Evolutionary conservation across 352 stramenopile species (phyloP).

Genomic region (Globisporangium camurandrum): DNA sequence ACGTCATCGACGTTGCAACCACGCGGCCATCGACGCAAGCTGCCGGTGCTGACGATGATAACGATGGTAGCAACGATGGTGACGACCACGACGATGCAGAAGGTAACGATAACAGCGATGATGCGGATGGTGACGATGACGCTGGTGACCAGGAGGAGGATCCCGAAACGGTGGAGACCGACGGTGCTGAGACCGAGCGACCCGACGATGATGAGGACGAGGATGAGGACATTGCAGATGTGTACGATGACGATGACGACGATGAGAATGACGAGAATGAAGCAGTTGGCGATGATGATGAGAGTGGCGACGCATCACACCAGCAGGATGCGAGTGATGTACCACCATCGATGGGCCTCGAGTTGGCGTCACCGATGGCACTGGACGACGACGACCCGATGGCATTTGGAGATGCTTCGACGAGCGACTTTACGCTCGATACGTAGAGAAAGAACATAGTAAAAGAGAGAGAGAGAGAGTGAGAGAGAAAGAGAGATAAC

Average conservation of each 20-base stretch:
- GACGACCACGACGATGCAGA: conserved; percentile 5
- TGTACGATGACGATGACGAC: too few species aligned
- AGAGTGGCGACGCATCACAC: conserved; percentile 1
- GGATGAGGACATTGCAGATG: conserved; percentile 44
- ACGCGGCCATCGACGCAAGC: conserved; percentile 5
- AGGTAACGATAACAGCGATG: not conserved
- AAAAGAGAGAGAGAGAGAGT: not conserved
- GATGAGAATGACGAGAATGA: conserved; percentile 37
- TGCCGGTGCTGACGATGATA: conserved; percentile 14
- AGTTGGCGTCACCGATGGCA: not conserved
- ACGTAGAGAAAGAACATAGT: conserved; percentile 3
- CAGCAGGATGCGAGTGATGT: too few species aligned
- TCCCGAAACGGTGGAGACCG: conserved; percentile 1
- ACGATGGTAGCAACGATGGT: conserved; percentile 17
- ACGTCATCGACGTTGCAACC: conserved; percentile 71
- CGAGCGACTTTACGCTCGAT: conserved; percentile 16
- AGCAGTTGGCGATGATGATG: conserved; percentile 2
- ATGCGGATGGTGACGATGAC: conserved; percentile 13
- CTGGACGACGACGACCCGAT: not conserved
- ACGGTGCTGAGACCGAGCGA: conserved; percentile 27
- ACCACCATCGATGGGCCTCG: too few species aligned
- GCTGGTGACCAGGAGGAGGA: too few species aligned
- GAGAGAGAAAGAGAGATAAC: not conserved
- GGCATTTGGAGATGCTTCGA: conserved; percentile 7
- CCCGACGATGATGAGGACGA: conserved; percentile 38